A percentile compares a stretch with the other conserved stretches of the same genome.
Evolutionary conservation across 441 rosid species (phyloP).

Genomic region (Mallotus japonicus): DNA sequence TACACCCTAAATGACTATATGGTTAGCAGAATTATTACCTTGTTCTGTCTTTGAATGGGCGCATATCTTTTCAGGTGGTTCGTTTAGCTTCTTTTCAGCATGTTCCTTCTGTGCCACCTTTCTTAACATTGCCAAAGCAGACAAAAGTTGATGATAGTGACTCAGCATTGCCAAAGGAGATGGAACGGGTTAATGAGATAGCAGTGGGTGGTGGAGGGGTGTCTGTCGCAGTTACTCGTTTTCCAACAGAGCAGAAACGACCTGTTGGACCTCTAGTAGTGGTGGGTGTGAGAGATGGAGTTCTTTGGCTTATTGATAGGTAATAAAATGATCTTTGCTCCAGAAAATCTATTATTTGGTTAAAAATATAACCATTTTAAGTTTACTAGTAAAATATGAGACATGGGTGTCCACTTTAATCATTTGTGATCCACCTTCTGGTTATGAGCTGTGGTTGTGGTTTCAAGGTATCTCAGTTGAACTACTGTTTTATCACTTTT

Average conservation of each 20-base stretch:
- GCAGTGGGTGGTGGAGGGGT: conserved; percentile 99
- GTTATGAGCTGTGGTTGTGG: not conserved
- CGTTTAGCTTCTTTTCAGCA: conserved; percentile 98
- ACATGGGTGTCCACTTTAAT: not conserved
- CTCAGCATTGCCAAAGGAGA: conserved; percentile 46
- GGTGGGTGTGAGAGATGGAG: conserved; percentile 97
- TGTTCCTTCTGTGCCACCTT: conserved; percentile 96
- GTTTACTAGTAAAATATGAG: not conserved
- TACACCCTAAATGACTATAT: conserved; percentile 1
- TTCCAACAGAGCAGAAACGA: conserved; percentile 91
- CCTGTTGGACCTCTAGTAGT: conserved; percentile 96
- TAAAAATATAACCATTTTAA: not conserved
- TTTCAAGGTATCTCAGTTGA: too few species aligned
- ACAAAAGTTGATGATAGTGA: conserved; percentile 82
- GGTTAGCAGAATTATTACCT: conserved; percentile 12
- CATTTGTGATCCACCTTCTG: not conserved
- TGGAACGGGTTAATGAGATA: conserved; percentile 76
- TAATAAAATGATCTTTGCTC: conserved; percentile 30
- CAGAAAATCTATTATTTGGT: conserved; percentile 7
- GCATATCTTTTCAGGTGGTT: conserved; percentile 62
- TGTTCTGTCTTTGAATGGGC: conserved; percentile 7
- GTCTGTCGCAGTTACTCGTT: conserved; percentile 97
- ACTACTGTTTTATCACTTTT: not conserved
- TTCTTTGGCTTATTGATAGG: conserved; percentile 99
- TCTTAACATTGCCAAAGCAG: conserved; percentile 77